Base-by-base conservation (phyloP, 2,329 filamentous ascomycete species). In the Ophiostoma novo-ulmi region DNA sequence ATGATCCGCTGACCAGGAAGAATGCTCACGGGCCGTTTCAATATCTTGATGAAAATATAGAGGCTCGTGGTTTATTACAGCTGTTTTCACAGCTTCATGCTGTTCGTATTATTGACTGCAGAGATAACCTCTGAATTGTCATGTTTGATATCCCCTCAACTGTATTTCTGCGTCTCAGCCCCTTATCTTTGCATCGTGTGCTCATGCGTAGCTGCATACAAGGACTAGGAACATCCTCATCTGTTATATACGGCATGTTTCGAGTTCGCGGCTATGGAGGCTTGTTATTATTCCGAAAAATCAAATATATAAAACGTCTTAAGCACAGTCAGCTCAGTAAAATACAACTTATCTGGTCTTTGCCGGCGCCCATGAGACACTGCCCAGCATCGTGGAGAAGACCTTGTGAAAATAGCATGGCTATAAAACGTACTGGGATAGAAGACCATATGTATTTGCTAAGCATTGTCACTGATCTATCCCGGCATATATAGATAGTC, bases 111-210 rank as follows among this genome's bases (percentile, higher is more conserved):
- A 48, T 31, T 31, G 31, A 31, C 31, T 31, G 0, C 3, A 31
- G 3, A 31, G 3, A 31, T 31, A 4, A 31, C 31, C 44, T 48
- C 44, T 20, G 44, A 39, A 13, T 48, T 17, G 6, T 48, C 20
- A 20, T 48, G 6, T 48, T 17, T 31, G 31, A 31, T 31, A 31
- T 31, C 31, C 31, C 31, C 31, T 31, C 14, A 48, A 20, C 44
- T 48, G 14, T 22, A 55, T 22, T n/a, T 7, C 55, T 31, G n/a
- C 52, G 58, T 63, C 58, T 63, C 58, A 63, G 58, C 58, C 58
- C 58, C 58, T 63, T 36, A 13, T 3, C 22, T 63, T 22, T 63
- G 58, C 58, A 63, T 36, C 26, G 6, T 7, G n/a, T 20, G n/a
- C 55, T 61, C 26, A 61, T 61, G 55, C 55, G 14, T 14, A 22